These are phyloP conservation scores for Cyberlindnera petersonii DNA, from an alignment of 805 yeast species.

Conservation along the genomic window DNA sequence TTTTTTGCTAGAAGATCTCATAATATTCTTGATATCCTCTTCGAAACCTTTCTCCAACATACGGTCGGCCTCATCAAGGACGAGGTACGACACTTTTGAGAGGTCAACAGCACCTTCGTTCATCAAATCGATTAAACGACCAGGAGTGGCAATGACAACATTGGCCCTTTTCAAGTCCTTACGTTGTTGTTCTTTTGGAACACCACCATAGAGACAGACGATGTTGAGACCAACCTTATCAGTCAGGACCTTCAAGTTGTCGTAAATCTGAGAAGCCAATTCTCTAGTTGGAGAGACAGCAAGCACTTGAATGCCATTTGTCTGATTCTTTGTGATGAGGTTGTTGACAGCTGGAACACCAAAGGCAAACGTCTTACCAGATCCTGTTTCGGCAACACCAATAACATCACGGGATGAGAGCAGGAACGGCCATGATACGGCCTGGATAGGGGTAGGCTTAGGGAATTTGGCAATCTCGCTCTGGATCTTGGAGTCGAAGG, in stretches of 20 bases:
- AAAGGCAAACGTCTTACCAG: conserved; percentile 96
- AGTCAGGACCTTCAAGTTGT: conserved; percentile 66
- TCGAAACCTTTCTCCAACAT: conserved; percentile 98
- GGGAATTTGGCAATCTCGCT: conserved; percentile 67
- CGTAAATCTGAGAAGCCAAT: conserved; percentile 89
- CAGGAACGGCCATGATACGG: conserved; percentile 91
- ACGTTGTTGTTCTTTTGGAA: conserved; percentile 90
- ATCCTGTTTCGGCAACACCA: conserved; percentile 98
- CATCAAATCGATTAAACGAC: conserved; percentile 85
- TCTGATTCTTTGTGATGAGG: conserved; percentile 35
- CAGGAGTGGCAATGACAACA: conserved; percentile 97
- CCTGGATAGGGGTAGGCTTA: conserved; percentile 93
- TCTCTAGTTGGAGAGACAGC: conserved; percentile 97
- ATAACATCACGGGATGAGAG: conserved; percentile 77
- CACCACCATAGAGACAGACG: conserved; percentile 95
- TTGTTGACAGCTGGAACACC: conserved; percentile 94
- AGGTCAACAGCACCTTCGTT: conserved; percentile 82
- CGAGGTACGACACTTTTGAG: conserved; percentile 66
- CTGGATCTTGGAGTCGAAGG: conserved; percentile 52
- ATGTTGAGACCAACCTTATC: conserved; percentile 59
- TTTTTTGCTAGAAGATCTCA: conserved; percentile 50
- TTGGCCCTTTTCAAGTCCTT: conserved; percentile 59
- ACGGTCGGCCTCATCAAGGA: conserved; percentile 97
- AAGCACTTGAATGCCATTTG: conserved; percentile 62
- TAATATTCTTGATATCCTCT: conserved; percentile 85